Base-by-base conservation (phyloP, 306 rosid species). In the Geum urbanum region DNA sequence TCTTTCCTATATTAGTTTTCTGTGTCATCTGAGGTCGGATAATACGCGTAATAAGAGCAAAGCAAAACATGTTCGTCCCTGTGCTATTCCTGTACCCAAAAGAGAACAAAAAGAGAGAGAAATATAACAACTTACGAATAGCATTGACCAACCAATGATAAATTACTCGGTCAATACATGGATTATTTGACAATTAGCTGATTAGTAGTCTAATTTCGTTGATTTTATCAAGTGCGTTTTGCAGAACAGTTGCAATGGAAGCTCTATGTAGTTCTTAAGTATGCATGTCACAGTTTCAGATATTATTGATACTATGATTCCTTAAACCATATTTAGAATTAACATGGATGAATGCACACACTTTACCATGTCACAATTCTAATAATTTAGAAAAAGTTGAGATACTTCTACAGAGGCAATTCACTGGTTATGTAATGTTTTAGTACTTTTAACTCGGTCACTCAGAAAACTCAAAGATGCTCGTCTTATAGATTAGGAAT, bases 371-470 rank as follows among this genome's bases (percentile, higher is more conserved):
- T 56, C 60, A 55, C 11, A 55, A 10, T 56, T 22, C 39, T 22
- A 22, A 16, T 11, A 22, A 16, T 10, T 22, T 55, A 55, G 61
- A 11, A 56, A 56, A 56, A 32, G 16, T 32, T 67, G 37, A 35
- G 72, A 11, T 53, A 53, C 47, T 53, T 10, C 4, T 56, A 70
- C 27, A n/a, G 56, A 9, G 16, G 56, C 27, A 71, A 9, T 71
- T 18, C 12, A 48, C 18, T 8, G 8, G 27, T 48, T 18, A 45
- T 1, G 35, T 50, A 10, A 16, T 35, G 27, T 71, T 27, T 11
- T 4, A 9, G 22, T 32, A 27, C 4, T 46, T 44, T 61, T 14
- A 47, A 13, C 24, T n/a, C 14, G 39, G 46, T 39, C 13, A 35
- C 44, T 58, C 37, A 32, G 37, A 32, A 32, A 32, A 32, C 37